Evolutionary conservation across 768 basidiomycete genomes (phyloP), one percentile per base, ranked within the genome.

Genomic region (Lactarius sp.): DNA sequence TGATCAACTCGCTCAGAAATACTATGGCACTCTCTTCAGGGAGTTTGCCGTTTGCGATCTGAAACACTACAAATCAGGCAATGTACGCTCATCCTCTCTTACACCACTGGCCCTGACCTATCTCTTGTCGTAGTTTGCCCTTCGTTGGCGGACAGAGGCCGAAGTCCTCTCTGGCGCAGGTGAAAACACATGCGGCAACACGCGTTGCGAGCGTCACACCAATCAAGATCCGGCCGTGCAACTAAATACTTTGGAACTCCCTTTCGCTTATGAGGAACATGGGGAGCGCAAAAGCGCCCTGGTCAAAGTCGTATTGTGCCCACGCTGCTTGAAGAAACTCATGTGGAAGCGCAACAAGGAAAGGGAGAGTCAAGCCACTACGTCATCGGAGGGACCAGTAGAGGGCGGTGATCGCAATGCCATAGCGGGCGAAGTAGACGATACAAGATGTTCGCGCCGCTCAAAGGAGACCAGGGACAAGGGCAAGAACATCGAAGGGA

Each of bases 21-120:
- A 95, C 77, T 95, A 98, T 70, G 77, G 81, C 13, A 90, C 77
- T 68, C 83, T 98, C 3, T 97, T 93, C 73, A 88, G 92, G 66
- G 95, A 98, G 74, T 98, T 87, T 69, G 92, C 91, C 0, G 78
- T 94, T 22, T 94, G 92, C 71, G 93, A 98, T 75, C 77, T 98
- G 64, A 98, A 98, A 77, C 96, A 98, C 71, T 97, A 92, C 80
- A 97, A 94, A 77, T 86, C 89, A 0, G 91, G 92, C 16, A 88
- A 90, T 64, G 93, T 95, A 65, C 66, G 86, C 16, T 6, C 34
- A n/a, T 22, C 31, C 20, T 44, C 13, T 18, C 44, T 49, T 22
- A 42, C 6, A 33, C 44, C 52, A 4, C 27, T 14, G 7, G 13
- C 7, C 51, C 46, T 37, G 22, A 60, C 37, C 33, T 31, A 3